Percentiles rank a stretch among this genome's conserved stretches.
These are phyloP conservation scores for Piromyces finnis DNA, from an alignment of 192 early-diverging fungal species.

Conservation along the genomic window DNA sequence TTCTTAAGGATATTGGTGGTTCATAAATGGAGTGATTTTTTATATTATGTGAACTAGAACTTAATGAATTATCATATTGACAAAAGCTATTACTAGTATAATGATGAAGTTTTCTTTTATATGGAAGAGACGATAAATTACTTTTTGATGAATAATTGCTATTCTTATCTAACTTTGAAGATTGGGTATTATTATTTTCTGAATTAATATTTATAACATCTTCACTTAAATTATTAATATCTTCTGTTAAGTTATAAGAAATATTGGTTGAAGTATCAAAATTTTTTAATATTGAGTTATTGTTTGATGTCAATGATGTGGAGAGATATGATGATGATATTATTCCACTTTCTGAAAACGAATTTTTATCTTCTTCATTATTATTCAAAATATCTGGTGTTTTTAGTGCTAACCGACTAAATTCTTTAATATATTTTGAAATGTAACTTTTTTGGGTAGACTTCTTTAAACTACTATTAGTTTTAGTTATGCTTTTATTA, in stretches of 20 bases:
- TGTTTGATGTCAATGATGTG: background rate
- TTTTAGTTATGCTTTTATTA: no score
- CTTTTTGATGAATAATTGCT: background rate
- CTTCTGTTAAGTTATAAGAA: background rate
- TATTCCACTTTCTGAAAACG: background rate
- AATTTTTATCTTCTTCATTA: background rate
- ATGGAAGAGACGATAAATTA: no score
- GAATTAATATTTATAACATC: background rate
- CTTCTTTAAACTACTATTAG: no score
- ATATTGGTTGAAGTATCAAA: background rate
- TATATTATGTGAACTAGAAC: background rate
- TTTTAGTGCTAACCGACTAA: background rate
- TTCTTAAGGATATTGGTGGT: background rate
- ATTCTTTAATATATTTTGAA: background rate
- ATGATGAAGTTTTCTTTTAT: background rate
- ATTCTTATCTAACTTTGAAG: background rate
- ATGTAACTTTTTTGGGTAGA: background rate
- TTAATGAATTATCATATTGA: background rate
- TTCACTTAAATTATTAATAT: background rate
- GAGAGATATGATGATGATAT: background rate
- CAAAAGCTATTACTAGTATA: background rate
- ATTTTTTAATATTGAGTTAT: background rate
- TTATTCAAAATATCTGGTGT: background rate
- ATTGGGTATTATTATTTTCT: background rate
- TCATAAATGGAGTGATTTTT: background rate